These are phyloP conservation scores for Chaetoceros muelleri DNA, from an alignment of 108 stramenopile genomes.

Conservation along the genomic window DNA sequence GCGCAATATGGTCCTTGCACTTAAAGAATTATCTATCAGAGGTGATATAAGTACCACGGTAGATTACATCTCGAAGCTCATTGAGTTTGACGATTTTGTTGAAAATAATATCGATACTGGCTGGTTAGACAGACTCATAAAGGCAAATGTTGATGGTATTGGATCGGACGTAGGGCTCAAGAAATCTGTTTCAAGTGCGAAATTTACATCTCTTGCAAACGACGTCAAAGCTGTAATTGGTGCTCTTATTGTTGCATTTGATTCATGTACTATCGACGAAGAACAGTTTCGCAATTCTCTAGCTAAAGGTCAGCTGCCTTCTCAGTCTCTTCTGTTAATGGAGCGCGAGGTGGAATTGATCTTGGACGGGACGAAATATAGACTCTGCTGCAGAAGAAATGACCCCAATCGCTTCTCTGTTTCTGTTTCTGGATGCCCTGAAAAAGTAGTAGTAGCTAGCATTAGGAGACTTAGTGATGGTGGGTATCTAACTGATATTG, in stretches of 20 bases:
- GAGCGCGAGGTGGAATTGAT: conserved; percentile 80
- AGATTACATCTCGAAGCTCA: conserved; percentile 94
- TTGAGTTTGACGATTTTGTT: conserved; percentile 91
- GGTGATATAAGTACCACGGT: conserved; percentile 99
- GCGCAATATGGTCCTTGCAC: conserved; percentile 91
- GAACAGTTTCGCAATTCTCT: conserved; percentile 64
- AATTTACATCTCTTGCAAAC: conserved; percentile 19
- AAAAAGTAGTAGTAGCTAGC: conserved; percentile 50
- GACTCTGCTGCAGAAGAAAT: conserved; percentile 54
- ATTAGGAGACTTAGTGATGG: conserved; percentile 91
- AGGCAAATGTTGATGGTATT: conserved; percentile 39
- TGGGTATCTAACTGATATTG: conserved; percentile 90
- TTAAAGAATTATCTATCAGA: conserved; percentile 96
- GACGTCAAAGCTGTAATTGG: conserved; percentile 68
- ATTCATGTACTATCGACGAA: conserved; percentile 41
- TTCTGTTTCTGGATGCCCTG: conserved; percentile 18
- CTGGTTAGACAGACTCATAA: conserved; percentile 96
- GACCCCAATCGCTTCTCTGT: conserved; percentile 62
- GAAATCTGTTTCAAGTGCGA: conserved; percentile 1
- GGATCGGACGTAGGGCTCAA: conserved; percentile 15
- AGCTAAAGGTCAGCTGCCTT: conserved; percentile 85
- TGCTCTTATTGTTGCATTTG: conserved; percentile 65
- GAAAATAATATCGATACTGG: conserved; percentile 94
- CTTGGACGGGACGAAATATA: conserved; percentile 90
- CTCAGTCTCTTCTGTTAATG: conserved; percentile 69